phyloP scores from a whole-genome alignment of 2,329 filamentous ascomycete genomes.

The Chrysosporium keratinophilum region DNA sequence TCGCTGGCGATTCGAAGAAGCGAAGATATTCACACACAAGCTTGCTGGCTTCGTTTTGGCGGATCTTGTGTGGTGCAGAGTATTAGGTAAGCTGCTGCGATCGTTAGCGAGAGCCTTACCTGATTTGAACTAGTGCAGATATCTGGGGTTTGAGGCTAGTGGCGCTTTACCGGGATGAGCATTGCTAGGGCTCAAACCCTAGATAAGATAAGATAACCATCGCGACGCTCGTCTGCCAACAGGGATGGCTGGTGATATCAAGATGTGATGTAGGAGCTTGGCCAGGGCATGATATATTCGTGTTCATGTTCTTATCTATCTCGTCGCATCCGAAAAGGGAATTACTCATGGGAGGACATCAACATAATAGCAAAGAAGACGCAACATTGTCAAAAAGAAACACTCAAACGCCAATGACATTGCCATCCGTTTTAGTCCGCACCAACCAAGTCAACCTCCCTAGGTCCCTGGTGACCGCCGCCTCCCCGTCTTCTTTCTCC shows the following conservation, averaged over 20 bases:
- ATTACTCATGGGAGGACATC: constrained; percentile 6
- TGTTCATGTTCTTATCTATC: constrained; percentile 9
- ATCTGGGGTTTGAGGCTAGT: not conserved
- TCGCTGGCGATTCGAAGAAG: not conserved
- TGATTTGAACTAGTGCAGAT: not conserved
- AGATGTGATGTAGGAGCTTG: not conserved
- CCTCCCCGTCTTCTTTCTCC: constrained; percentile 28
- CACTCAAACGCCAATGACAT: constrained; percentile 11
- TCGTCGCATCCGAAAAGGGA: constrained; percentile 4
- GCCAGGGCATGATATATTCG: not conserved
- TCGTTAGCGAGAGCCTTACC: constrained; percentile 11
- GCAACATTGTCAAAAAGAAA: constrained; percentile 16
- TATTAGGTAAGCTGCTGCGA: constrained; percentile 1
- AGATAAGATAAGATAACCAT: constrained; percentile 12
- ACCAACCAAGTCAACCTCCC: constrained; percentile 30
- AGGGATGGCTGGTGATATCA: not conserved
- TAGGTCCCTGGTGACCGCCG: constrained; percentile 22
- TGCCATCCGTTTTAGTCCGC: constrained; percentile 20
- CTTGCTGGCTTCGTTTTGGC: not conserved
- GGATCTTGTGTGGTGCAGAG: constrained; percentile 1
- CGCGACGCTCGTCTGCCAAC: not conserved
- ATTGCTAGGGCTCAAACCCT: constrained; percentile 2
- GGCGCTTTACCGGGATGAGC: not conserved
- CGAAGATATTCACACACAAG: not conserved
- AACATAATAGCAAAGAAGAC: constrained; percentile 19